Evolutionary conservation across 1,139 yeast species (phyloP), one percentile per base, ranked within the genome.

Genomic region (Torulaspora pretoriensis): DNA sequence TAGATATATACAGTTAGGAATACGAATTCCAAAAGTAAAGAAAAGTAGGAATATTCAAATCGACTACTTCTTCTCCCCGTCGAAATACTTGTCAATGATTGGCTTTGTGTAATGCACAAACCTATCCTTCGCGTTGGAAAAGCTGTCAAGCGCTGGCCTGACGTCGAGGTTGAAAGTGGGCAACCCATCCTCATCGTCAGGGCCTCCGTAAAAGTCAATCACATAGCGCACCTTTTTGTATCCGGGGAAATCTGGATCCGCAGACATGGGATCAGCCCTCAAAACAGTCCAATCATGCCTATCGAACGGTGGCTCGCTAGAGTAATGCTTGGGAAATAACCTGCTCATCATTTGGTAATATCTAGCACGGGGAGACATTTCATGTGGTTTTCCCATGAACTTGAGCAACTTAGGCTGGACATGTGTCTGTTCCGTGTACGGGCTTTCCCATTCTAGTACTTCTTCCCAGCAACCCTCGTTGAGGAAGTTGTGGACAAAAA

Each of bases 381-480:
- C 90, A 52, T 84, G 77, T 0, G 98, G 97, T 56, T 92, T 80
- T 8, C 99, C 99, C 28, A 95, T 89, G 66, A 94, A 94, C 61
- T 82, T 81, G 50, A 82, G 70, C 51, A 94, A 71, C 49, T 97
- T 76, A 4, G 98, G 97, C 53, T 75, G 80, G 22, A 74, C 68
- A 34, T 73, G 69, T 8, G 81, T 70, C 48, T 70, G 61, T 28
- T 68, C 68, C 4, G 87, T 77, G 56, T 78, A 68, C 33, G 73
- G 74, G 47, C 73, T 67, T 67, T 94, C 99, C 99, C 99, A 94
- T 48, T 81, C 78, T 52, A 88, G 70, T 46, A 94, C 89, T 64
- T 94, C 97, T 55, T 79, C 79, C 99, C 99, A 94, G 7, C 97
- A 97, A 9, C 96, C 97, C 67, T 94, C 99, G 65, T 94, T 94